Conservation (phyloP, 495 filamentous ascomycete species). For the Neurospora africana region DNA sequence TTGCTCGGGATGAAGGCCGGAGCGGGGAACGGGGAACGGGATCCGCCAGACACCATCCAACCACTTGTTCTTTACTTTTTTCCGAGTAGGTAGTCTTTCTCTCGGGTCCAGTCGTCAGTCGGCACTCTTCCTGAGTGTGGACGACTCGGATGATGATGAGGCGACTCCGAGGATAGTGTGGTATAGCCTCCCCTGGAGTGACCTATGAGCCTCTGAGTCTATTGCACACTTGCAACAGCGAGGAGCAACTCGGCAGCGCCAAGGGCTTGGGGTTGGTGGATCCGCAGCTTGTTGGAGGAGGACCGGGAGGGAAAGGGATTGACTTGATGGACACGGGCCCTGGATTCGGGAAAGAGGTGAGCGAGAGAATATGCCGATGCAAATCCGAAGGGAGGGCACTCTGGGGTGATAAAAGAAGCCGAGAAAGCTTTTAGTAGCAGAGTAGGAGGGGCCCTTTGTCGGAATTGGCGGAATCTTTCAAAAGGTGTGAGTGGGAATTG, state of each 20-base stretch:
- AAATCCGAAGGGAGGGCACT: conserved; percentile 20
- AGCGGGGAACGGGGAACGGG: neutral
- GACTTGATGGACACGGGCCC: neutral
- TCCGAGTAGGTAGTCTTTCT: neutral
- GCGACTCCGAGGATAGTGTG: neutral
- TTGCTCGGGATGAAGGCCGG: neutral
- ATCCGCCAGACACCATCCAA: neutral
- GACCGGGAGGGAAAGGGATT: neutral
- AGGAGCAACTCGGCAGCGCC: neutral
- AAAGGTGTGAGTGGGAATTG: neutral
- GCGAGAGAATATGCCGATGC: conserved; percentile 20
- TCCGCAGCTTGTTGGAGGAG: neutral
- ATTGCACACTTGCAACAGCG: neutral
- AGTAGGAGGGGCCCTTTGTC: neutral
- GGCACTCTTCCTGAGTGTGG: neutral
- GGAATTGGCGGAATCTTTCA: neutral
- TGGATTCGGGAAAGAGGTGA: neutral
- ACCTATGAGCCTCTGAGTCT: neutral
- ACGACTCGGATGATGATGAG: neutral
- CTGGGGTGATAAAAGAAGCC: conserved; percentile 14
- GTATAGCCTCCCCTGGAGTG: neutral
- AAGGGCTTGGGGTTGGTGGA: neutral
- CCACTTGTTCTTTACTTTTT: neutral
- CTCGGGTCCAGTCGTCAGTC: neutral
- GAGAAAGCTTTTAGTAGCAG: conserved; percentile 3